These are phyloP conservation scores for Hyphodiscus hymeniophilus DNA, from an alignment of 495 filamentous ascomycete species.

Conservation along the genomic window DNA sequence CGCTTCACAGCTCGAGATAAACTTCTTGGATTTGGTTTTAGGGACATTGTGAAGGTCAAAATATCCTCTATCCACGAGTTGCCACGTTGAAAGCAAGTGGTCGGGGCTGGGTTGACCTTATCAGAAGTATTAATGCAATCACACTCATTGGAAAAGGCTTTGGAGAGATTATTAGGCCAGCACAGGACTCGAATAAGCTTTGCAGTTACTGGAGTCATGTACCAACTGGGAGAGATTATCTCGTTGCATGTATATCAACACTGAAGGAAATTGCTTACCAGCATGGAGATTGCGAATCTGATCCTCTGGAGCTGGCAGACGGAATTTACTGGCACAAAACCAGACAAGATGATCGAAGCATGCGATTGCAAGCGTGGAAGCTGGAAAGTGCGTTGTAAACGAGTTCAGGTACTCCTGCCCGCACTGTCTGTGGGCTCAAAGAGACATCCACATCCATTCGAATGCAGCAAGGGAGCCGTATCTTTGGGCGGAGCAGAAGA, in stretches of 20 bases:
- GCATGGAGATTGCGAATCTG: constrained; percentile 3
- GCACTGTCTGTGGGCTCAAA: neutral
- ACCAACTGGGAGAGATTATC: constrained; percentile 21
- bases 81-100: constrained; percentile 21
- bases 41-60: constrained; percentile 17
- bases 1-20: constrained; percentile 13
- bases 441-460: too few species aligned
- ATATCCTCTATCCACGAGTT: constrained; percentile 19
- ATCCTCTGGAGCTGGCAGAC: constrained; percentile 7
- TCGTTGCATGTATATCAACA: constrained; percentile 13
- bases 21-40: constrained; percentile 24
- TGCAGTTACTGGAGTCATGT: constrained; percentile 19
- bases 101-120: constrained; percentile 29
- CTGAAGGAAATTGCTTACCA: constrained; percentile 14
- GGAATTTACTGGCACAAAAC: constrained; percentile 18
- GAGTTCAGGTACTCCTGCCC: constrained; percentile 16
- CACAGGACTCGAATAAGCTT: neutral
- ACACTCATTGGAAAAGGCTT: constrained; percentile 28
- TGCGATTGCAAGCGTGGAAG: constrained; percentile 9
- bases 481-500: too few species aligned
- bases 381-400: constrained; percentile 1
- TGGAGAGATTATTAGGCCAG: constrained; percentile 25
- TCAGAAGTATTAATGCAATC: constrained; percentile 20
- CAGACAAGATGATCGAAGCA: constrained; percentile 11
- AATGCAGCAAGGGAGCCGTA: too few species aligned